Conservation (phyloP, 352 stramenopile genomes). For the Lagenidium giganteum region DNA sequence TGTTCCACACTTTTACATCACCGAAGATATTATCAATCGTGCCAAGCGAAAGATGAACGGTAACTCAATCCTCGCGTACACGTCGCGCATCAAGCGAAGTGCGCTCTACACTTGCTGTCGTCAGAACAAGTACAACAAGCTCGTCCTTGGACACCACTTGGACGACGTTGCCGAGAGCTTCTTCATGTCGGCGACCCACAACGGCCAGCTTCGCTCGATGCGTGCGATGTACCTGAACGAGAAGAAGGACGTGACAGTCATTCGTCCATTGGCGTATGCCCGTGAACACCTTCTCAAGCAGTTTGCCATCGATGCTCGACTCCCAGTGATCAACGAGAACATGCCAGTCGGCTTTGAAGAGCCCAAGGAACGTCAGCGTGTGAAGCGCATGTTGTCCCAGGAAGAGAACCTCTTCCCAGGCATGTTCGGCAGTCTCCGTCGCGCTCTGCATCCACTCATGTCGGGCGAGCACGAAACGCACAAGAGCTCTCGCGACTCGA, state of each 20-base stretch:
- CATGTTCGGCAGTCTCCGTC: constrained; percentile 37
- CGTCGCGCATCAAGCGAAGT: constrained; percentile 92
- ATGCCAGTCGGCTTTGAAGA: constrained; percentile 96
- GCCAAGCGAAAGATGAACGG: constrained; percentile 64
- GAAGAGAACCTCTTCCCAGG: constrained; percentile 87
- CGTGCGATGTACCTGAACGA: constrained; percentile 95
- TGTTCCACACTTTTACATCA: constrained; percentile 90
- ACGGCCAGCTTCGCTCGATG: constrained; percentile 84
- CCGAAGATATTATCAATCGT: constrained; percentile 77
- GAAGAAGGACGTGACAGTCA: constrained; percentile 87
- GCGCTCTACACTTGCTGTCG: constrained; percentile 22
- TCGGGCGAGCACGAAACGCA: constrained; percentile 24
- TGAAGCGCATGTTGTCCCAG: constrained; percentile 91
- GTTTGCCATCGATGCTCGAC: constrained; percentile 49
- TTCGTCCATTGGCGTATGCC: constrained; percentile 92
- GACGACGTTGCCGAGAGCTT: constrained; percentile 96
- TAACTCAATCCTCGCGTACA: constrained; percentile 89
- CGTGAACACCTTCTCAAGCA: constrained; percentile 87
- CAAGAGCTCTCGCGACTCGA: constrained; percentile 13
- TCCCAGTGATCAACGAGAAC: constrained; percentile 97
- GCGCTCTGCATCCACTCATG: constrained; percentile 49
- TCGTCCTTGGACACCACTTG: constrained; percentile 86
- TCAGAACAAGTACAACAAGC: constrained; percentile 25
- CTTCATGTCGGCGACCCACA: constrained; percentile 92
- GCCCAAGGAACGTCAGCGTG: constrained; percentile 89